Percentiles rank a stretch among this genome's conserved stretches.
Evolutionary conservation across 768 basidiomycete genomes (phyloP).

Genomic region (Collybiopsis confluens): DNA sequence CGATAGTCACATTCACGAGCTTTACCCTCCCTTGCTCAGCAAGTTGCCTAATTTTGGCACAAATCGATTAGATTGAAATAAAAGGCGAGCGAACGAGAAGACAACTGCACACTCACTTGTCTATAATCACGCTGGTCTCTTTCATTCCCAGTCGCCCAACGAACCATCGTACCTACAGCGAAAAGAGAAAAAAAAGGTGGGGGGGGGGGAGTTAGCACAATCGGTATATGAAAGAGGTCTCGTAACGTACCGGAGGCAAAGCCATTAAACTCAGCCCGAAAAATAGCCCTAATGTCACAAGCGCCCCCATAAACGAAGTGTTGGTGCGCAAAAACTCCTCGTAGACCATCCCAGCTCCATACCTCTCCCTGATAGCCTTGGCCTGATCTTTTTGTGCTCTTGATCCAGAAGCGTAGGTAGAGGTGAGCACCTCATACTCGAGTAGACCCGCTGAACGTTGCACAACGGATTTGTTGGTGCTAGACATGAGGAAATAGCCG

Average conservation of each 20-base stretch:
- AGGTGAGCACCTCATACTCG: conserved; percentile 22
- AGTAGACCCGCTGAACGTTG: conserved; percentile 45
- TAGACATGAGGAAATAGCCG: conserved; percentile 36
- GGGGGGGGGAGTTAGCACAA: conserved; percentile 24
- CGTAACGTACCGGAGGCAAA: conserved; percentile 28
- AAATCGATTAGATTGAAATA: too few species aligned
- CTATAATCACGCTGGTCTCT: conserved; percentile 47
- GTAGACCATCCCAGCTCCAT: conserved; percentile 8
- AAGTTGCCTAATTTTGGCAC: conserved; percentile 54
- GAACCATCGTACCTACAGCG: conserved; percentile 50
- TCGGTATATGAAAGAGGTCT: too few species aligned
- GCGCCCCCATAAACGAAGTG: neutral
- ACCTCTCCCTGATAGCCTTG: conserved; percentile 14
- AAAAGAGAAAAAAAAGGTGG: neutral
- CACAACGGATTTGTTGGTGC: conserved; percentile 37
- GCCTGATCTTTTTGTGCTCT: neutral
- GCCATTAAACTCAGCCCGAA: conserved; percentile 35
- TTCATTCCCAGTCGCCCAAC: conserved; percentile 51
- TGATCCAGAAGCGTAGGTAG: too few species aligned
- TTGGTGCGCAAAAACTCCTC: conserved; percentile 4
- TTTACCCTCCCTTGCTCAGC: conserved; percentile 52
- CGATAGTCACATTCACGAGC: conserved; percentile 69
- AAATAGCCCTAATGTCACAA: neutral
- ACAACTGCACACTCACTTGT: conserved; percentile 44
- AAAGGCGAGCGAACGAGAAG: neutral